Evolutionary conservation across 2,329 filamentous ascomycete species (phyloP), one percentile per base, ranked within the genome.

Genomic region (Diaporthe sp.): DNA sequence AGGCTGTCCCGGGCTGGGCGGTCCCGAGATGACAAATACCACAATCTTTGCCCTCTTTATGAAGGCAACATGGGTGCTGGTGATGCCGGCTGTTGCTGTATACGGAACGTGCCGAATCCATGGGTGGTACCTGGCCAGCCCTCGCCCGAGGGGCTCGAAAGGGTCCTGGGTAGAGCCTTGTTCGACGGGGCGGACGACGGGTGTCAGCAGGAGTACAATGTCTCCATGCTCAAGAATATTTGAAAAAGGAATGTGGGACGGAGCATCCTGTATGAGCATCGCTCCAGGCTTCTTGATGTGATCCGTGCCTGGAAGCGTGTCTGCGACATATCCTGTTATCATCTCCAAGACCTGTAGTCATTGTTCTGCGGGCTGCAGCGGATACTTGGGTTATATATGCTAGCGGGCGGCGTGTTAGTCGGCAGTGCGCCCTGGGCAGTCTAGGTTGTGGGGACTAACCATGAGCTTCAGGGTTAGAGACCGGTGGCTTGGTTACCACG

Each of bases 21-120:
- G 85, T 2, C 87, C 88, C 4, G 88, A 89, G 55, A 92, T 86
- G 74, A 94, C 89, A 75, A 94, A 90, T 19, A 94, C 82, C 49
- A 94, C 85, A 1, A 87, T 87, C 62, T 88, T 88, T 5, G 92
- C 91, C 73, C 89, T 85, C 74, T 87, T 88, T 72, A 94, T 88
- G 79, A 94, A 93, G 70, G 88, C 88, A 67, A 88, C 84, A 82
- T 95, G 92, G 59, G 90, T 88, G 31, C 88, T 86, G 3, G 91
- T 93, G 81, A 94, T 91, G 57, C 93, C 92, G 75, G 87, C 83
- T 71, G 88, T 87, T 62, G 91, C 89, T 7, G 91, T 90, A 79
- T 94, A 96, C 8, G 94, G 93, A 58, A 95, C 90, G 81, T 95
- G 94, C 28, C 92, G 90, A 76, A 95, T 87, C 82, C 87, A 88